phyloP scores from a whole-genome alignment of 169 alveolate species.

The Cryptosporidium sp. region DNA sequence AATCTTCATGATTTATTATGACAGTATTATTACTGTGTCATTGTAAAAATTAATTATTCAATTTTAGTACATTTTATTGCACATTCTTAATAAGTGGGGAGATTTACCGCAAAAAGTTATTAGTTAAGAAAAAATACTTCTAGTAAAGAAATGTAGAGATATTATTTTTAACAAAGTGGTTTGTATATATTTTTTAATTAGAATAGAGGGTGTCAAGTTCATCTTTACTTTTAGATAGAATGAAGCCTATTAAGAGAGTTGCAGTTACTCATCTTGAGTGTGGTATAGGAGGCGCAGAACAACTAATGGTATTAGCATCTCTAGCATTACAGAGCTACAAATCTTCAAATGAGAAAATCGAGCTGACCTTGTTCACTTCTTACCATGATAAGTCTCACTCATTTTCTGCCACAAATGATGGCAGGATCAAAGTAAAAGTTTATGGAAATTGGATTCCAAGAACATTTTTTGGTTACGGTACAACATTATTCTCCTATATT shows the following conservation, averaged over 20 bases:
- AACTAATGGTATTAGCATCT: constrained; percentile 89
- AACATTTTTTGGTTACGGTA: constrained; percentile 75
- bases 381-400: constrained; percentile 88
- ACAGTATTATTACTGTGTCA: neutral
- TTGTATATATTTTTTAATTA: neutral
- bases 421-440: constrained; percentile 87
- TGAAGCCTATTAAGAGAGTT: constrained; percentile 72
- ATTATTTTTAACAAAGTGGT: neutral
- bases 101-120: neutral
- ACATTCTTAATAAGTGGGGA: neutral
- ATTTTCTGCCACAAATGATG: constrained; percentile 87
- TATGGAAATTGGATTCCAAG: constrained; percentile 87
- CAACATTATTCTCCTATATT: constrained; percentile 89
- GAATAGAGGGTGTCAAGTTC: neutral
- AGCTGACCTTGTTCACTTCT: constrained; percentile 89
- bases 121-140: neutral
- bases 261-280: constrained; percentile 94
- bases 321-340: constrained; percentile 85
- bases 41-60: neutral
- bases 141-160: neutral
- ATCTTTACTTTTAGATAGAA: neutral
- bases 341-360: constrained; percentile 32
- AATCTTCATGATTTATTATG: constrained; percentile 23
- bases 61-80: neutral
- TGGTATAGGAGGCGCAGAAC: constrained; percentile 96